These are phyloP conservation scores for Tillandsia leiboldiana DNA, from an alignment of 176 grass and related monocot species.

Conservation along the genomic window DNA sequence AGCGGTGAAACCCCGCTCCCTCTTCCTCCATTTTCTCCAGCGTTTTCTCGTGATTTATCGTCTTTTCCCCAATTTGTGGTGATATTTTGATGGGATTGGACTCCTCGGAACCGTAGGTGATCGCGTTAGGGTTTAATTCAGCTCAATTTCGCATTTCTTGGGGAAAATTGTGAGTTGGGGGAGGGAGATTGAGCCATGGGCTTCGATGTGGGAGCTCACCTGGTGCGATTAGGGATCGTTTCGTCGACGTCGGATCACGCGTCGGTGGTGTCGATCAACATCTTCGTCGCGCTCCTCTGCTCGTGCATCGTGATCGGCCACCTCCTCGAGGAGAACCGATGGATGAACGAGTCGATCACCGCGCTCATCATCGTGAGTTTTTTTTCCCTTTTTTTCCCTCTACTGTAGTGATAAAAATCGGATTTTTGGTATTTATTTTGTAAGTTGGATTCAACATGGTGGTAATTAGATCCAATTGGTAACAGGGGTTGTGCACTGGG, in stretches of 20 bases:
- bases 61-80: neutral
- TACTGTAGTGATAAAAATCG: neutral
- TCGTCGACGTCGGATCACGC: conserved; percentile 60
- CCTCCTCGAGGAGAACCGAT: conserved; percentile 82
- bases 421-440: neutral
- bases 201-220: conserved; percentile 31
- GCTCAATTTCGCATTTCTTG: neutral
- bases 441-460: neutral
- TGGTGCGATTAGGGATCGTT: conserved; percentile 43
- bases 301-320: conserved; percentile 92
- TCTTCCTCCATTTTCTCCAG: neutral
- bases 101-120: neutral
- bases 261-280: conserved; percentile 88
- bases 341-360: conserved; percentile 97
- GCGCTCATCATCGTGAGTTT: conserved; percentile 64
- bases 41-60: neutral
- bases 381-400: neutral
- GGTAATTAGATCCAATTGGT: neutral
- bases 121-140: neutral
- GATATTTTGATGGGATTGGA: neutral
- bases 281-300: conserved; percentile 77
- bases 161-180: neutral
- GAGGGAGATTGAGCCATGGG: conserved; percentile 28
- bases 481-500: conserved; percentile 79
- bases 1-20: neutral